phyloP scores from a whole-genome alignment of 495 filamentous ascomycete genomes.

The Neurospora tetraspora region DNA sequence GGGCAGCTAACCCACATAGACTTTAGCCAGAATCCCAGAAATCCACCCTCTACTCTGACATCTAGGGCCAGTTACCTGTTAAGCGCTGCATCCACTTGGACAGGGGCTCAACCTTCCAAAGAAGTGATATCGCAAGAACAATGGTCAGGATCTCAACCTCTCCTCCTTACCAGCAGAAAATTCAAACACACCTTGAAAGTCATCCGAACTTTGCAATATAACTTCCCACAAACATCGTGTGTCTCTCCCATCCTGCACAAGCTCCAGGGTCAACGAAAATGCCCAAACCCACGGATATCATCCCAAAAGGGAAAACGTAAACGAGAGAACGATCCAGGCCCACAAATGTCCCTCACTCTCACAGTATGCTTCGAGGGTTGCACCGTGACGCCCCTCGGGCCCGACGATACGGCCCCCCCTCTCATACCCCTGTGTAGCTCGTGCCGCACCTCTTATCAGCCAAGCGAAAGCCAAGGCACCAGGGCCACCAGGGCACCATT shows the following conservation, averaged over 20 bases:
- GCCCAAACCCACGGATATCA: not conserved
- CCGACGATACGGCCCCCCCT: not conserved
- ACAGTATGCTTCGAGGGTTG: not conserved
- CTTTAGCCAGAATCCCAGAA: too few relatives aligned
- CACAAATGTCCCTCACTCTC: not conserved
- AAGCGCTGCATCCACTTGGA: not conserved
- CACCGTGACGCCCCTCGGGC: not conserved
- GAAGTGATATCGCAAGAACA: not conserved
- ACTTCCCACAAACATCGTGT: not conserved
- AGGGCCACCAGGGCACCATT: not conserved
- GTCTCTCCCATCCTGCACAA: not conserved
- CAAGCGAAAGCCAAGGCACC: not conserved
- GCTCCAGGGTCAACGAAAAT: not conserved
- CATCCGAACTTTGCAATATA: not conserved
- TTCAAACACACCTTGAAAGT: not conserved
- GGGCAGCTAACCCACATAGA: too few relatives aligned
- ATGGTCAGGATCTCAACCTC: not conserved
- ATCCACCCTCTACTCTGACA: too few relatives aligned
- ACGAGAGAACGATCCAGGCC: not conserved
- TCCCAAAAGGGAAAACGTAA: not conserved
- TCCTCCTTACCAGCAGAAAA: not conserved
- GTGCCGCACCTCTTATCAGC: not conserved
- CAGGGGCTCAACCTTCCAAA: not conserved
- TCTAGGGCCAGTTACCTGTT: too few relatives aligned
- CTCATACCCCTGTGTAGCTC: not conserved